Evolutionary conservation across 2,329 filamentous ascomycete species (phyloP).

Genomic region (Alternaria angustiovoidea): DNA sequence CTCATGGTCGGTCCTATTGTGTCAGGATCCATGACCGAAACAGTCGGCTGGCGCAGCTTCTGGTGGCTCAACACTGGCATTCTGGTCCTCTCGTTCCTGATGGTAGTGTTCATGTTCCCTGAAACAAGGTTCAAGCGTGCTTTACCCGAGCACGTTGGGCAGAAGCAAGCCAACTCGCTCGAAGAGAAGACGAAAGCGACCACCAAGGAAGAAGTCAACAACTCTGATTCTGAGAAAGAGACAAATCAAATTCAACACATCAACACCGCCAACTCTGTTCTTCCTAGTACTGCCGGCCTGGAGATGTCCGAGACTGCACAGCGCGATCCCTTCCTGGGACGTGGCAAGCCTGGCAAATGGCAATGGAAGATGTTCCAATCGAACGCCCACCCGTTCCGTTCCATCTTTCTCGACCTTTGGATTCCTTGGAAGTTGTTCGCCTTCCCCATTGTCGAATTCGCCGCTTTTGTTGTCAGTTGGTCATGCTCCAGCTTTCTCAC

Average conservation of each 20-base stretch:
- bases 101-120: slow-evolving; percentile 68
- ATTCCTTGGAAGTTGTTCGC: slow-evolving; percentile 68
- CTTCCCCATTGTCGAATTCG: slow-evolving; percentile 70
- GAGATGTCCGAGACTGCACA: slow-evolving; percentile 50
- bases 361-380: slow-evolving; percentile 65
- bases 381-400: slow-evolving; percentile 56
- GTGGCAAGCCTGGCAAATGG: slow-evolving; percentile 61
- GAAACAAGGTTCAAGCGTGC: slow-evolving; percentile 68
- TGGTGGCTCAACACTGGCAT: slow-evolving; percentile 72
- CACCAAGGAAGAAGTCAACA: slow-evolving; percentile 19
- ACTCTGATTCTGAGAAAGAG: slow-evolving; percentile 27
- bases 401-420: slow-evolving; percentile 64
- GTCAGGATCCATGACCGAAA: slow-evolving; percentile 67
- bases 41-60: slow-evolving; percentile 68
- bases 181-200: slow-evolving; percentile 30
- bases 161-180: slow-evolving; percentile 9
- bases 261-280: slow-evolving; percentile 26
- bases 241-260: slow-evolving; percentile 38
- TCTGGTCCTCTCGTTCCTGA: slow-evolving; percentile 58
- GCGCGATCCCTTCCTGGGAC: slow-evolving; percentile 64
- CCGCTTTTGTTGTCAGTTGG: slow-evolving; percentile 69
- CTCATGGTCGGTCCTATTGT: slow-evolving; percentile 68
- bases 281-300: slow-evolving; percentile 32
- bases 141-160: slow-evolving; percentile 41
- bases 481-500: slow-evolving; percentile 65